Evolutionary conservation across 2,329 filamentous ascomycete species (phyloP), one percentile per base, ranked within the genome.

Genomic region (Drechslera avenae): DNA sequence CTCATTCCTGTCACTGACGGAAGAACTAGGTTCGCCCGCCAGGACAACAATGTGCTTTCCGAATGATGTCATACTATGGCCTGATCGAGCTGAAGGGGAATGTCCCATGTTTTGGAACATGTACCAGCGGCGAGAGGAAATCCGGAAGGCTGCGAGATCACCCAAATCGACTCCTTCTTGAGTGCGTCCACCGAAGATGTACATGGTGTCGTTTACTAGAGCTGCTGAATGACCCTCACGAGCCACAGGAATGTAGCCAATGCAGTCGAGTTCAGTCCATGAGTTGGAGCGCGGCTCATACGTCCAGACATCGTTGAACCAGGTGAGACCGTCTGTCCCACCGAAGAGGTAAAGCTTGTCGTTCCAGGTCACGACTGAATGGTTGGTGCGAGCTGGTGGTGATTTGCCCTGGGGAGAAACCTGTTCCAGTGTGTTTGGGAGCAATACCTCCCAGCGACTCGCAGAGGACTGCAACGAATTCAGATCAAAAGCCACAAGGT

Each of bases 91-190:
- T 3, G 92, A 97, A 0, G 94, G 94, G 1, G 92, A 95, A 3
- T 92, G 92, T 0, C 94, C 94, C 94, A 99, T 99, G 69, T 99
- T 99, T 69, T 99, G 94, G 75, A 99, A 99, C 30, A 94, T 99
- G 73, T 97, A 99, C 94, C 94, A 99, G 52, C 94, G 85, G 59
- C 90, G 86, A 9, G 91, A 91, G 1, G 88, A 85, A 63, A 90
- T 90, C 41, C 86, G 82, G 73, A 90, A 90, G 8, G 94, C 94
- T 2, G 94, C 93, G 35, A 99, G 81, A 73, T 99, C 94, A 28
- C 93, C 94, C 3, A 99, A 79, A 71, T 99, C 94, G 21, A 87
- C 85, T 1, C 94, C 94, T 62, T 97, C 92, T 68, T 97, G 91
- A 0, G 91, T 97, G 52, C 94, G 88, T 36, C 94, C 94, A 62